Conservation (phyloP, 1,284 basidiomycete species). For the Ustilago tritici region DNA sequence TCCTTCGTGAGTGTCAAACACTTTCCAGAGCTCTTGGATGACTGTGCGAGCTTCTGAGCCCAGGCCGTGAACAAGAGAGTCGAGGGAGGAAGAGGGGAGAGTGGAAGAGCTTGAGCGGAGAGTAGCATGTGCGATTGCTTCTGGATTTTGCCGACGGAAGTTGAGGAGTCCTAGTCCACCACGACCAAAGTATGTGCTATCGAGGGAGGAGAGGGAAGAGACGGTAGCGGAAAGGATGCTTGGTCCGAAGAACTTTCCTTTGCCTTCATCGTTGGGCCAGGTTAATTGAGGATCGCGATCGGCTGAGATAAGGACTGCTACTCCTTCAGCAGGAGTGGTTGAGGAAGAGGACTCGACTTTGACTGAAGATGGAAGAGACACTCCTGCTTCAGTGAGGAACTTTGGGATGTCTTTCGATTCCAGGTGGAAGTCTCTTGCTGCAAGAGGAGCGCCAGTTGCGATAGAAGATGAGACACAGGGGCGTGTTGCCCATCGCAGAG, state of each 20-base stretch:
- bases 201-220: conserved; percentile 14
- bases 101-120: conserved; percentile 13
- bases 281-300: conserved; percentile 38
- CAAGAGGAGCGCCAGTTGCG: not conserved
- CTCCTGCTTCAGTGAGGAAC: conserved; percentile 31
- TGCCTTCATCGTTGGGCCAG: conserved; percentile 18
- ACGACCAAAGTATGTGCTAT: conserved; percentile 39
- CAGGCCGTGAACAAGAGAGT: conserved; percentile 25
- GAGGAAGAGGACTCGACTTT: conserved; percentile 9
- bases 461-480: not conserved
- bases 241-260: conserved; percentile 36
- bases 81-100: conserved; percentile 4
- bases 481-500: not conserved
- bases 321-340: conserved; percentile 1
- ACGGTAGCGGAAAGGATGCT: conserved; percentile 39
- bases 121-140: conserved; percentile 3
- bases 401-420: conserved; percentile 36
- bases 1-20: conserved; percentile 49
- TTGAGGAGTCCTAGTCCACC: conserved; percentile 51
- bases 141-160: conserved; percentile 13
- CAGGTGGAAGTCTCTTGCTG: conserved; percentile 30
- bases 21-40: conserved; percentile 34
- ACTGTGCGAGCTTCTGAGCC: conserved; percentile 11
- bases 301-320: conserved; percentile 51
- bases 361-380: conserved; percentile 6